Conservation (phyloP, 768 basidiomycete genomes). For the Myochromella boudieri region DNA sequence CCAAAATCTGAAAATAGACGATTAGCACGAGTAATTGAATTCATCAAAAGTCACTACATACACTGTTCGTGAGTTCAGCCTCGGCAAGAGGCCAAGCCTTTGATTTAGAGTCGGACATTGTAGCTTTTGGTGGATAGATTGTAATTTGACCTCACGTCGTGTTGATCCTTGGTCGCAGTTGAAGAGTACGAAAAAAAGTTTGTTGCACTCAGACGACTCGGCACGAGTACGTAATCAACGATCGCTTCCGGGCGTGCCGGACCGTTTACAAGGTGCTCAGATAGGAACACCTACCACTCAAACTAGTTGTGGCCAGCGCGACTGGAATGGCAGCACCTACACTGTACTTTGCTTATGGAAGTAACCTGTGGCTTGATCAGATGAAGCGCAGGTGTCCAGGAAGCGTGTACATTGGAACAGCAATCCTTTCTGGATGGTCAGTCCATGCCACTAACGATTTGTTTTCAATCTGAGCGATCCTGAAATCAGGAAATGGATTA, state of each 20-base stretch:
- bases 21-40: conserved; percentile 2
- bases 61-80: conserved; percentile 87
- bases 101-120: conserved; percentile 66
- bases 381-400: conserved; percentile 49
- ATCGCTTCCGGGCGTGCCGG: not conserved
- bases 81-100: conserved; percentile 92
- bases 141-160: conserved; percentile 71
- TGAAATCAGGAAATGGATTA: conserved; percentile 45
- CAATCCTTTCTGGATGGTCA: conserved; percentile 39
- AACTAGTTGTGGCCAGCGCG: too few relatives aligned
- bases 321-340: too few relatives aligned
- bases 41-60: conserved; percentile 33
- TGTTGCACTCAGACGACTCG: too few relatives aligned
- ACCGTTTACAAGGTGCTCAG: too few relatives aligned
- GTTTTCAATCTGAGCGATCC: not conserved
- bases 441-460: conserved; percentile 2
- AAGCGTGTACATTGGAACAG: conserved; percentile 39
- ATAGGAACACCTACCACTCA: too few relatives aligned
- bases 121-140: conserved; percentile 16
- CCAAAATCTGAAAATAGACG: conserved; percentile 68
- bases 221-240: not conserved
- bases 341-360: conserved; percentile 50
- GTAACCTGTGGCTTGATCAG: conserved; percentile 50
- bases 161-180: conserved; percentile 82
- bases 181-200: conserved; percentile 13